Percentiles rank a stretch among this genome's conserved stretches.
Evolutionary conservation across 306 rosid species (phyloP).

Genomic region (Cicer cuneatum): DNA sequence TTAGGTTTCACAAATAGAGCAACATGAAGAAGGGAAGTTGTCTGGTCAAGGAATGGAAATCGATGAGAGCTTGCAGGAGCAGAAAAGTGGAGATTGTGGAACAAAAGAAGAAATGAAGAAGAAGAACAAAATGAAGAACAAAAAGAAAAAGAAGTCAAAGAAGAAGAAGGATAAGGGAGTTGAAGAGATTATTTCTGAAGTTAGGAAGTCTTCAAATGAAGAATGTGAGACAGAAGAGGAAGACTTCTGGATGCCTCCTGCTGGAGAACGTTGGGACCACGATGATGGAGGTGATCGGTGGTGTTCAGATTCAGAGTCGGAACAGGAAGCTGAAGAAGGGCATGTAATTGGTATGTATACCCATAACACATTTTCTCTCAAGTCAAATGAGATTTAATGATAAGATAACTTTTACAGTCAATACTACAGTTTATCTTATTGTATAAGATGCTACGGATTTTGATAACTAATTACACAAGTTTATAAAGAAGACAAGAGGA

Average conservation of each 20-base stretch:
- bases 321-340: conserved; percentile 56
- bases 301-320: conserved; percentile 73
- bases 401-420: not conserved
- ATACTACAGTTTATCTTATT: not conserved
- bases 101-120: conserved; percentile 47
- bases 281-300: conserved; percentile 86
- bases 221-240: conserved; percentile 64
- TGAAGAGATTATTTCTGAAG: conserved; percentile 61
- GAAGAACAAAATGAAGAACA: conserved; percentile 42
- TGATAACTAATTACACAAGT: not conserved
- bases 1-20: conserved; percentile 57
- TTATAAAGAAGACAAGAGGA: conserved; percentile 9
- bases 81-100: conserved; percentile 45
- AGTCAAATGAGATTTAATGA: conserved; percentile 35
- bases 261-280: conserved; percentile 86
- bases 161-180: conserved; percentile 46
- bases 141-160: conserved; percentile 48
- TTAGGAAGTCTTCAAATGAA: conserved; percentile 51
- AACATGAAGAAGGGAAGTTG: conserved; percentile 63
- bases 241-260: conserved; percentile 88
- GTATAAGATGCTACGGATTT: not conserved
- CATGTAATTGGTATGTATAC: conserved; percentile 58
- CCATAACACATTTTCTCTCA: conserved; percentile 12
- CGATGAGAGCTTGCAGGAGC: conserved; percentile 51
- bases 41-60: conserved; percentile 49